Conservation (phyloP, 2,329 filamentous ascomycete species). For the Plenodomus biglobosus region DNA sequence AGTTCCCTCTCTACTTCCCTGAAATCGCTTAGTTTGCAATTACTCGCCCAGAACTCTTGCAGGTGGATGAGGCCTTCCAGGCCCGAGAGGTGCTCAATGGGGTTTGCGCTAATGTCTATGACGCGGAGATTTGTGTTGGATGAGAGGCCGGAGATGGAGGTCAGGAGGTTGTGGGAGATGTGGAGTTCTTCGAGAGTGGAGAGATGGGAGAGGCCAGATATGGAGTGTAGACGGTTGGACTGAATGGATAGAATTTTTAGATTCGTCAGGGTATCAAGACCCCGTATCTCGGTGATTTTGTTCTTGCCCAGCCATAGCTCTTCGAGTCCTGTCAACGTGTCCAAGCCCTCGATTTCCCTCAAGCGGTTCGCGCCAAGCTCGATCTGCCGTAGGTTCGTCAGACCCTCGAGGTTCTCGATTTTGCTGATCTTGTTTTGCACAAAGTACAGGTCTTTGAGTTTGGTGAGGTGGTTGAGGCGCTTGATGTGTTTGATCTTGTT, state of each 20-base stretch:
- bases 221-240: conserved; percentile 82
- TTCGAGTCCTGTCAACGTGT: conserved; percentile 74
- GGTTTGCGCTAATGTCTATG: conserved; percentile 88
- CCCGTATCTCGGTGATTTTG: conserved; percentile 82
- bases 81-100: conserved; percentile 72
- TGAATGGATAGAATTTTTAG: conserved; percentile 91
- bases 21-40: conserved; percentile 80
- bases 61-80: conserved; percentile 68
- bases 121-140: conserved; percentile 60
- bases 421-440: conserved; percentile 90
- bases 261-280: conserved; percentile 72
- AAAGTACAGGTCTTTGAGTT: conserved; percentile 83
- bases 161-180: conserved; percentile 90
- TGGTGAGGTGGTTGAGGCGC: conserved; percentile 73
- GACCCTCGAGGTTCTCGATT: conserved; percentile 79
- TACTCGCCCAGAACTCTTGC: conserved; percentile 93
- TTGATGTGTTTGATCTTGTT: conserved; percentile 99
- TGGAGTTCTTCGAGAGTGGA: conserved; percentile 87
- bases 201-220: conserved; percentile 74
- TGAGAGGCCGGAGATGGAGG: conserved; percentile 69
- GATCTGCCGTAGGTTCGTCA: conserved; percentile 75
- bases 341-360: conserved; percentile 82
- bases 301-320: conserved; percentile 96
- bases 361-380: conserved; percentile 94
- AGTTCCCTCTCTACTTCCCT: conserved; percentile 78